Percentiles rank a stretch among this genome's conserved stretches.
These are phyloP conservation scores for Suillus placidus DNA, from an alignment of 768 basidiomycete species.

Conservation along the genomic window DNA sequence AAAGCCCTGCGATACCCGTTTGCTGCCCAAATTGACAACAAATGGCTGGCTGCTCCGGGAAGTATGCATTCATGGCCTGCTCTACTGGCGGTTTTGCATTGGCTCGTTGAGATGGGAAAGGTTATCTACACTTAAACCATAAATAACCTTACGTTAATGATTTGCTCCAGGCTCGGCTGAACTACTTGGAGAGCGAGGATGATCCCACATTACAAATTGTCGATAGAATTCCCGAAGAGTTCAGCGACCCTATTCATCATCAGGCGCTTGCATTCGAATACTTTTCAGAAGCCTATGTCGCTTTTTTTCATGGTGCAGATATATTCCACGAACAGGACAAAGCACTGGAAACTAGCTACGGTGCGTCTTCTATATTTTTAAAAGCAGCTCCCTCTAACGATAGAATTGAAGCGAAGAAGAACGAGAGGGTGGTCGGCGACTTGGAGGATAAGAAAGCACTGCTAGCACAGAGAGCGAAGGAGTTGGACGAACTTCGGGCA, in stretches of 20 bases:
- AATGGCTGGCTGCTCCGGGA: conserved; percentile 86
- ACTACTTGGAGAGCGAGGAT: conserved; percentile 57
- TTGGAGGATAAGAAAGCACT: conserved; percentile 58
- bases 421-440: conserved; percentile 65
- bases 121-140: conserved; percentile 45
- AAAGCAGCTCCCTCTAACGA: conserved; percentile 11
- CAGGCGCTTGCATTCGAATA: conserved; percentile 79
- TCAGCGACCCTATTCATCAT: conserved; percentile 74
- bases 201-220: conserved; percentile 71
- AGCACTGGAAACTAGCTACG: conserved; percentile 73
- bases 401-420: conserved; percentile 58
- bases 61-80: conserved; percentile 93
- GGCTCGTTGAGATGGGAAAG: conserved; percentile 86
- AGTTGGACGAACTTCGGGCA: conserved; percentile 60
- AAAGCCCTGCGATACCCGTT: conserved; percentile 83
- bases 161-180: conserved; percentile 32
- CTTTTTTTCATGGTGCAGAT: conserved; percentile 70
- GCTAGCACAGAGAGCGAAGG: conserved; percentile 49
- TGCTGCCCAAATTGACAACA: conserved; percentile 75
- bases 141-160: background rate
- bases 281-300: conserved; percentile 63
- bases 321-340: conserved; percentile 71
- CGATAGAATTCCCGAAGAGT: conserved; percentile 67
- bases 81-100: conserved; percentile 85
- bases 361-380: conserved; percentile 42